Evolutionary conservation across 2,329 filamentous ascomycete species (phyloP).

Genomic region (Cyanodermella asteris): DNA sequence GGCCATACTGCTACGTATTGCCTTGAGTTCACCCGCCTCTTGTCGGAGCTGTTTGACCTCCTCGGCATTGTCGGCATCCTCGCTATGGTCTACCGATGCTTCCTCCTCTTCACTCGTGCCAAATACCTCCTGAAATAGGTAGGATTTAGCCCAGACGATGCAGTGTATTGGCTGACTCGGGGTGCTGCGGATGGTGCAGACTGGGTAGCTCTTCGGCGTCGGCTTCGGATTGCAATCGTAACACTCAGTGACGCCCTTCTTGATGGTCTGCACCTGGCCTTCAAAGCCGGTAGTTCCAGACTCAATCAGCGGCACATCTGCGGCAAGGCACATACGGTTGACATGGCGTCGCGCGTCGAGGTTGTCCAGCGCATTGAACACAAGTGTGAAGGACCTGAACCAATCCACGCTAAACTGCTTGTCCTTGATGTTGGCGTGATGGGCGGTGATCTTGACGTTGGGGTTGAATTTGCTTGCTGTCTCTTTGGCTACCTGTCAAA

Average conservation of each 20-base stretch:
- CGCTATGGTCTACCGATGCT: constrained; percentile 54
- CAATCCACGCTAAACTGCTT: constrained; percentile 64
- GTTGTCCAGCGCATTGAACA: constrained; percentile 96
- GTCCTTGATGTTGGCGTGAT: constrained; percentile 93
- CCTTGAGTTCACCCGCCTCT: constrained; percentile 65
- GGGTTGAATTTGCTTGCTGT: constrained; percentile 82
- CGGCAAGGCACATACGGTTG: constrained; percentile 90
- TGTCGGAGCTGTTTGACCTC: constrained; percentile 76
- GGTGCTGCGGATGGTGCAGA: constrained; percentile 92
- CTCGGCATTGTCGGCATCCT: constrained; percentile 59
- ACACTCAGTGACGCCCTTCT: constrained; percentile 76
- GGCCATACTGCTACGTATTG: constrained; percentile 61
- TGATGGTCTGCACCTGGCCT: constrained; percentile 91
- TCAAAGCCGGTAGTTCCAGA: constrained; percentile 96
- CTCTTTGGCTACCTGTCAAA: constrained; percentile 62
- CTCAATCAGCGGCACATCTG: constrained; percentile 76
- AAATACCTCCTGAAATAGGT: constrained; percentile 86
- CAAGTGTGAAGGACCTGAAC: constrained; percentile 63
- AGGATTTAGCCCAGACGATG: constrained; percentile 97
- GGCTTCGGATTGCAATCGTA: constrained; percentile 90
- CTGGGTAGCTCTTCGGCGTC: constrained; percentile 76
- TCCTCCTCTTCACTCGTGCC: constrained; percentile 75
- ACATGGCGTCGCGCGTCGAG: constrained; percentile 84
- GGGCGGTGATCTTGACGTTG: constrained; percentile 60
- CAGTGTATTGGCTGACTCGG: constrained; percentile 94